These are phyloP conservation scores for Aspergillus neotritici DNA, from an alignment of 2,329 filamentous ascomycete species.

Conservation along the genomic window DNA sequence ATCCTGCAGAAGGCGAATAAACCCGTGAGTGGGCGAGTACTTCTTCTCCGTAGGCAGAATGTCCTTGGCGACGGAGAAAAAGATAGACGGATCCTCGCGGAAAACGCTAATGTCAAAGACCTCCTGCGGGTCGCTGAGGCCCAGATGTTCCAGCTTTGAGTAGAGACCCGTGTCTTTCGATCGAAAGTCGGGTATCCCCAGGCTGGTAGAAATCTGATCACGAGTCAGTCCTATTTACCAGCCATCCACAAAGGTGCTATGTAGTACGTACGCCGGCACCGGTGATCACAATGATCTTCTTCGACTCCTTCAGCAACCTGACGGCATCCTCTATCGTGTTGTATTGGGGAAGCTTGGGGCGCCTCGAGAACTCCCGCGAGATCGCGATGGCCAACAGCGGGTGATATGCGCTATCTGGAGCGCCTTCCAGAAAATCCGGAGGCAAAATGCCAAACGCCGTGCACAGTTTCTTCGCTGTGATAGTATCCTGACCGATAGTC, in stretches of 20 bases:
- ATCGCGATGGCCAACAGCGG: slow-evolving; percentile 70
- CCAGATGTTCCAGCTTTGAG: slow-evolving; percentile 72
- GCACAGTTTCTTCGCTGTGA: slow-evolving; percentile 76
- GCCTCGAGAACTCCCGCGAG: slow-evolving; percentile 71
- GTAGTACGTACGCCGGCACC: slow-evolving; percentile 63
- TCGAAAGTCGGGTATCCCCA: slow-evolving; percentile 95
- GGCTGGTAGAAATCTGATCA: slow-evolving; percentile 74
- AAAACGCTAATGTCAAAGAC: slow-evolving; percentile 91
- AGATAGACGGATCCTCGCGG: slow-evolving; percentile 76
- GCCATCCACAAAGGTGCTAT: neutral
- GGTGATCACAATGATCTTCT: slow-evolving; percentile 88
- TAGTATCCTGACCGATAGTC: slow-evolving; percentile 62
- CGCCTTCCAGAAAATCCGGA: slow-evolving; percentile 66
- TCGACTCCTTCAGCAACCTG: slow-evolving; percentile 62
- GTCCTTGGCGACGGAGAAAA: slow-evolving; percentile 86
- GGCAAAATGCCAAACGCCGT: slow-evolving; percentile 77
- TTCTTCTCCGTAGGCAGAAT: slow-evolving; percentile 75
- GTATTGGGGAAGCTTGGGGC: slow-evolving; percentile 71
- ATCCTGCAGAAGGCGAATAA: slow-evolving; percentile 83
- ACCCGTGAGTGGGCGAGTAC: slow-evolving; percentile 88
- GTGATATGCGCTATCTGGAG: slow-evolving; percentile 69
- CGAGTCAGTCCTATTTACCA: slow-evolving; percentile 3
- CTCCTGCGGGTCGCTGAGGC: slow-evolving; percentile 79
- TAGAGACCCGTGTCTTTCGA: slow-evolving; percentile 92
- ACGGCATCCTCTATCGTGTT: slow-evolving; percentile 88